A percentile compares a stretch with the other conserved stretches of the same genome.
These are phyloP conservation scores for Penstemon davidsonii DNA, from an alignment of 257 asterid genomes.

Conservation along the genomic window DNA sequence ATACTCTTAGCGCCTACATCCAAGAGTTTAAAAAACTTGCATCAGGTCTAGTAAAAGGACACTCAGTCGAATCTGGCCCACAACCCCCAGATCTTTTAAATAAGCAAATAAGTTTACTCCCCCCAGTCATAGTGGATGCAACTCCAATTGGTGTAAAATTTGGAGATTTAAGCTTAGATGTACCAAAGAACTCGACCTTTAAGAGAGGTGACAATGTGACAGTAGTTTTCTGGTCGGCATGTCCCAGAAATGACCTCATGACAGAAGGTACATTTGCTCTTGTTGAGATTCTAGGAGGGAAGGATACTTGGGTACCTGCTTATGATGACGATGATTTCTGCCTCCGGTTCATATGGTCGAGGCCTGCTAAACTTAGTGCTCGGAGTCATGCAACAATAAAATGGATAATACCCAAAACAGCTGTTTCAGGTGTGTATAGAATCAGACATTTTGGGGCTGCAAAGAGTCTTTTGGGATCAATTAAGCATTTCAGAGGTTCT, in stretches of 20 bases:
- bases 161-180: constrained; percentile 69
- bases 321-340: constrained; percentile 88
- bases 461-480: constrained; percentile 63
- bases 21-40: constrained; percentile 84
- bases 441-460: constrained; percentile 93
- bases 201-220: constrained; percentile 66
- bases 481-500: constrained; percentile 80
- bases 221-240: constrained; percentile 82
- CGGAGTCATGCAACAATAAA: constrained; percentile 69
- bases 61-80: constrained; percentile 63
- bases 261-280: constrained; percentile 96
- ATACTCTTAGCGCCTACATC: constrained; percentile 83
- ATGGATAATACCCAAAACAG: constrained; percentile 75
- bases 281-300: constrained; percentile 72
- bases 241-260: constrained; percentile 94
- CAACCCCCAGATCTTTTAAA: constrained; percentile 75
- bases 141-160: constrained; percentile 66
- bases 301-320: constrained; percentile 74
- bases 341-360: constrained; percentile 86
- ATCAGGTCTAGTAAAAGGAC: constrained; percentile 50
- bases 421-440: constrained; percentile 79
- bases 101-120: constrained; percentile 73
- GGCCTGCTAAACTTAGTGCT: constrained; percentile 79
- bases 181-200: constrained; percentile 69
- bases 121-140: constrained; percentile 74